Conservation (phyloP, 768 basidiomycete genomes). For the Auricularia sp. region DNA sequence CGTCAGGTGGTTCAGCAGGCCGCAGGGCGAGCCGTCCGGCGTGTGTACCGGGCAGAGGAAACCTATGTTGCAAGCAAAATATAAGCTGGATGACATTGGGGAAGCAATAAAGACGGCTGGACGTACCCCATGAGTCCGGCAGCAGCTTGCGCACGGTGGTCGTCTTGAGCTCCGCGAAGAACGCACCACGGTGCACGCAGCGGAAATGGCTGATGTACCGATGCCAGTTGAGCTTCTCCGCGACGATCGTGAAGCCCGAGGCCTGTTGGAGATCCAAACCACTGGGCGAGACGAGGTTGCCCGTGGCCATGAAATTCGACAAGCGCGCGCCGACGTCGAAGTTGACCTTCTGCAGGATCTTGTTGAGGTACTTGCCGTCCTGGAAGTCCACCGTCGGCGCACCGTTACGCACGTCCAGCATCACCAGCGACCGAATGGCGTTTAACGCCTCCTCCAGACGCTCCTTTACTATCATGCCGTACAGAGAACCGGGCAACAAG, state of each 20-base stretch:
- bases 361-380: constrained; percentile 81
- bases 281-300: constrained; percentile 87
- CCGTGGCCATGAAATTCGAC: constrained; percentile 93
- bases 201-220: constrained; percentile 98
- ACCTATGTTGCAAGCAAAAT: constrained; percentile 33
- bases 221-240: constrained; percentile 97
- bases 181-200: constrained; percentile 96
- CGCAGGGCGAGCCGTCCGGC: constrained; percentile 96
- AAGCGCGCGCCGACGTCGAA: constrained; percentile 88
- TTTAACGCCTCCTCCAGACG: constrained; percentile 83
- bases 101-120: neutral
- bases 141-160: constrained; percentile 93
- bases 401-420: constrained; percentile 64
- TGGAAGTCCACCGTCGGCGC: constrained; percentile 73
- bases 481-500: constrained; percentile 82
- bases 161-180: constrained; percentile 97
- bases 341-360: constrained; percentile 65
- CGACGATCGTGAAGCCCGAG: constrained; percentile 94
- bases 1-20: constrained; percentile 92
- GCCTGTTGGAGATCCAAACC: constrained; percentile 96
- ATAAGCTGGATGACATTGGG: constrained; percentile 1
- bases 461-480: constrained; percentile 98
- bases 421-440: constrained; percentile 58
- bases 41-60: constrained; percentile 99
- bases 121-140: constrained; percentile 93